A percentile compares a stretch with the other conserved stretches of the same genome.
phyloP scores from a whole-genome alignment of 345 rosid genomes.

The Hypericum androsaemum region DNA sequence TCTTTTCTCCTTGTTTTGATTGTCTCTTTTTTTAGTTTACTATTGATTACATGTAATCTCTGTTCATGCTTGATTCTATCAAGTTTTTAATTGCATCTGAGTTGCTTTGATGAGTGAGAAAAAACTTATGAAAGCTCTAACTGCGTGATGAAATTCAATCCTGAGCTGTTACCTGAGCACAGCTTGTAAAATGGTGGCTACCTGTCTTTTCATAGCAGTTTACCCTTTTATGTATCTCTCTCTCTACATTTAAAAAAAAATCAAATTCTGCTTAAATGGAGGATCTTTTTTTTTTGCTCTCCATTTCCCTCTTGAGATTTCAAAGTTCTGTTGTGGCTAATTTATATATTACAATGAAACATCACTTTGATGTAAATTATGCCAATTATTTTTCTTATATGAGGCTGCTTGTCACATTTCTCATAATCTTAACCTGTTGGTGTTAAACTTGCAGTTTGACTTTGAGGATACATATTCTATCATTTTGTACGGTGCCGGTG shows the following conservation, averaged over 20 bases:
- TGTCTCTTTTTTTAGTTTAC: background rate
- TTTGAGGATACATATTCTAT: conserved; percentile 47
- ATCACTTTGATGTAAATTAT: no score
- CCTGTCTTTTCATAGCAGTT: background rate
- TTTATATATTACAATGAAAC: no score
- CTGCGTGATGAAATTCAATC: conserved; percentile 7
- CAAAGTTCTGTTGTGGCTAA: no score
- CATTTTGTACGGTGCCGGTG: conserved; percentile 51
- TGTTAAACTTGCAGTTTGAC: conserved; percentile 42
- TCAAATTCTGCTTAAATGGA: no score
- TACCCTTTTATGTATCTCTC: no score
- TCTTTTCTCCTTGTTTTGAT: background rate
- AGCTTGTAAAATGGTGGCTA: background rate
- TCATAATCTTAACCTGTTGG: background rate
- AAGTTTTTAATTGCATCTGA: background rate
- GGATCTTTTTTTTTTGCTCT: no score
- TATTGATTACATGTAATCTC: no score
- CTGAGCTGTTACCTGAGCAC: conserved; percentile 8
- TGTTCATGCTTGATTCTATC: background rate
- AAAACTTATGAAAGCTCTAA: conserved; percentile 3
- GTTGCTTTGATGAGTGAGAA: conserved; percentile 8
- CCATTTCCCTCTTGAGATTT: no score
- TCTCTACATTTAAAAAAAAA: no score
- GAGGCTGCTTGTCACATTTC: no score
- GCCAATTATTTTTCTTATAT: no score